Evolutionary conservation across 805 yeast genomes (phyloP), one percentile per base, ranked within the genome.

Genomic region (Wickerhamomyces subpelliculosus): DNA sequence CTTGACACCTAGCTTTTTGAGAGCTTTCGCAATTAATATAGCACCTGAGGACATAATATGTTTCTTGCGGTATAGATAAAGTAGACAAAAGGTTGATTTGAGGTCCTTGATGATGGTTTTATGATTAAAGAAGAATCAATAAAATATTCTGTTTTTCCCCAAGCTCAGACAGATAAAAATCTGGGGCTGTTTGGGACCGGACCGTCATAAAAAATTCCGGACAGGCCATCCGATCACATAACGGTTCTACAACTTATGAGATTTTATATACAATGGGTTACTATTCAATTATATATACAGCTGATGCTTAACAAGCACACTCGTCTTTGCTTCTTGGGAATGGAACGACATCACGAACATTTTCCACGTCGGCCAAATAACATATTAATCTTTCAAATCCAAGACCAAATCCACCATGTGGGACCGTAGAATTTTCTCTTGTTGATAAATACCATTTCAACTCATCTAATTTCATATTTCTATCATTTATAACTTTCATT

Each of bases 401-500:
- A 68, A 93, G 66, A 0, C 99, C 99, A 61, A 83, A 93, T 0
- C 99, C 99, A 34, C 98, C 98, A 56, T 90, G 97, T 0, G 97
- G 96, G 18, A 80, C 80, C 3, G 84, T 65, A 0, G 97, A 97
- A 48, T 83, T 79, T 43, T 65, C 65, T 42, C 98, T 68, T 8
- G 84, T 66, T 1, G 80, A 73, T 21, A 81, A 48, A 54, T 89
- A 93, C 99, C 99, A 93, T 23, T 73, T 68, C 58, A 93, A 58
- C 2, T 68, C 72, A 3, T 57, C 52, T 0, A 53, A 34, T 37
- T 74, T 71, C 89, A 88, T 84, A 2, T 63, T 64, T 38, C 83
- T 61, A 4, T 53, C 40, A 8, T 56, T 40, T 58, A 90, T 77
- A 42, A 75, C 82, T 1, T 44, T 44, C 3, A 64, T 47, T 14